Evolutionary conservation across 108 stramenopile genomes (phyloP).

Genomic region (Cafeteria roenbergensis): DNA sequence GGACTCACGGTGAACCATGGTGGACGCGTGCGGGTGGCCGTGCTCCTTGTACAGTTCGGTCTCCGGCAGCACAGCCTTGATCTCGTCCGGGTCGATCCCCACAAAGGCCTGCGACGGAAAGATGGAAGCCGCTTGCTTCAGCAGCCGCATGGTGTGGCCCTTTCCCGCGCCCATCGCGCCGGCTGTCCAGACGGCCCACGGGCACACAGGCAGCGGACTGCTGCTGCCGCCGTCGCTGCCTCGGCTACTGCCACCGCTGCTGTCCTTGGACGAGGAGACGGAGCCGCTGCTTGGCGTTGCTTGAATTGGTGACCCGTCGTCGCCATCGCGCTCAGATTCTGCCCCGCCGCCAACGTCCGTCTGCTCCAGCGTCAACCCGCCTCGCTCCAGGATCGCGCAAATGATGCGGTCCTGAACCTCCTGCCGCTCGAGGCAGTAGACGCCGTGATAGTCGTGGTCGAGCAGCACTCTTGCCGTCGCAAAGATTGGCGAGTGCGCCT

Average conservation of each 20-base stretch:
- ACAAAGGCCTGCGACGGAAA: conserved; percentile 69
- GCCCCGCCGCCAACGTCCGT: too few relatives aligned
- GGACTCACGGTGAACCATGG: conserved; percentile 62
- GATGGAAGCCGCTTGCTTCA: background rate
- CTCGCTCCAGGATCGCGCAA: background rate
- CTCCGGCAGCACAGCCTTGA: conserved; percentile 59
- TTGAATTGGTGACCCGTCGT: too few relatives aligned
- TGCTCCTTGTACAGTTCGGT: conserved; percentile 49
- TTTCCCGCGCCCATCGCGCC: conserved; percentile 17
- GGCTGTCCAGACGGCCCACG: conserved; percentile 10
- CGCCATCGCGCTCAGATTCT: too few relatives aligned
- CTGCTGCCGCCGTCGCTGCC: background rate
- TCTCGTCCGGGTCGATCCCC: conserved; percentile 66
- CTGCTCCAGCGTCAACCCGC: too few relatives aligned
- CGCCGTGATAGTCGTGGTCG: conserved; percentile 4
- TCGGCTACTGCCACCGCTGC: too few relatives aligned
- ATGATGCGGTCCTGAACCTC: conserved; percentile 7
- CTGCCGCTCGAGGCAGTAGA: background rate
- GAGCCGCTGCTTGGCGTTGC: background rate
- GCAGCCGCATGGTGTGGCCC: background rate
- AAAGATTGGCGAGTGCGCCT: too few relatives aligned
- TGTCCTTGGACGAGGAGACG: background rate
- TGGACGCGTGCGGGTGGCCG: conserved; percentile 52
- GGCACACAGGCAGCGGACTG: background rate
- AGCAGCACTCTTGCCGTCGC: too few relatives aligned